A percentile compares a stretch with the other conserved stretches of the same genome.
phyloP scores from a whole-genome alignment of 768 basidiomycete genomes.

The Macrolepiota albuminosa region DNA sequence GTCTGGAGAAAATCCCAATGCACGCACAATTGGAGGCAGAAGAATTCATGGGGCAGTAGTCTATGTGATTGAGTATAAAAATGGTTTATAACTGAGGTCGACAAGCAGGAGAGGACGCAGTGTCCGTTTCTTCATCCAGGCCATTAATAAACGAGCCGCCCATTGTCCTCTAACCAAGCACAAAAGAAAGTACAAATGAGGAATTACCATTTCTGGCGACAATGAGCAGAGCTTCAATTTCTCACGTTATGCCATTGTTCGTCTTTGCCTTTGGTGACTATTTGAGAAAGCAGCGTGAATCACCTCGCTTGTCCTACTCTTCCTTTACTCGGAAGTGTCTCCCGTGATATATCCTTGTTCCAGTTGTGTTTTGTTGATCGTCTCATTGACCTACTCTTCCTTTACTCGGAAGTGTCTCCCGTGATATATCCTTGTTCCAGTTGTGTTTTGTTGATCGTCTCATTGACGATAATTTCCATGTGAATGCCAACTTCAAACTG shows the following conservation, averaged over 20 bases:
- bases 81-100: constrained; percentile 10
- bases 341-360: background rate
- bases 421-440: no score
- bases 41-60: constrained; percentile 21
- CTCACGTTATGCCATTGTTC: constrained; percentile 4
- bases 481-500: background rate
- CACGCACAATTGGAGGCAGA: constrained; percentile 26
- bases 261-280: no score
- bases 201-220: constrained; percentile 23
- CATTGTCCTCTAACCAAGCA: constrained; percentile 17
- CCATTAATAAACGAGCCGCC: constrained; percentile 6
- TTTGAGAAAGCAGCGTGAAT: no score
- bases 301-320: no score
- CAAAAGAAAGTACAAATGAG: constrained; percentile 20
- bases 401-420: no score
- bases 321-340: background rate
- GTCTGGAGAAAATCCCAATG: background rate
- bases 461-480: background rate
- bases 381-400: no score
- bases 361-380: background rate
- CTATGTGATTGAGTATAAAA: constrained; percentile 12
- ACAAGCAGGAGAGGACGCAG: constrained; percentile 11
- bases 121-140: constrained; percentile 15
- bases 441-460: background rate
- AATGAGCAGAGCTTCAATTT: constrained; percentile 13